Conservation (phyloP, 2,329 filamentous ascomycete genomes). For the Colletotrichum australisinense region DNA sequence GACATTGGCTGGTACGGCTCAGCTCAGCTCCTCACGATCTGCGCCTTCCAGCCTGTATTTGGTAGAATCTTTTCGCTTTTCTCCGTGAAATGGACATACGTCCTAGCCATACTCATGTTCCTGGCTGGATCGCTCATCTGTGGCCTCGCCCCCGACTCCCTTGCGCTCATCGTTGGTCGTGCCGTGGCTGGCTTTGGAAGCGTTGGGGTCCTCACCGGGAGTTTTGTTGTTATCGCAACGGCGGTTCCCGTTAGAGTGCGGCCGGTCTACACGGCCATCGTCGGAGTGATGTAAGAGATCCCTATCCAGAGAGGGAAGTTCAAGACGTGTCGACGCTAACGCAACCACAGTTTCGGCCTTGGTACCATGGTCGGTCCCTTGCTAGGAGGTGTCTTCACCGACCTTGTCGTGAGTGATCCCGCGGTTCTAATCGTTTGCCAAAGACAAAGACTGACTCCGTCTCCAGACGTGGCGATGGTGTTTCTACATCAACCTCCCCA, state of each 20-base stretch:
- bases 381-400: constrained; percentile 50
- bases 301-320: background rate
- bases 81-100: constrained; percentile 45
- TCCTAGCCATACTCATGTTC: constrained; percentile 32
- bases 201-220: constrained; percentile 45
- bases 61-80: constrained; percentile 51
- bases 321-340: background rate
- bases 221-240: constrained; percentile 47
- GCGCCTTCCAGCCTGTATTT: constrained; percentile 38
- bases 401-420: constrained; percentile 43
- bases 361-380: constrained; percentile 48
- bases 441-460: constrained; percentile 16
- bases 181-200: constrained; percentile 33
- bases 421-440: too few relatives aligned
- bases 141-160: constrained; percentile 23
- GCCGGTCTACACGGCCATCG: constrained; percentile 46
- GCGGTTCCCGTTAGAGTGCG: constrained; percentile 44
- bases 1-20: constrained; percentile 62
- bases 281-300: constrained; percentile 45
- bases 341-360: constrained; percentile 44
- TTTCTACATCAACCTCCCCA: constrained; percentile 37
- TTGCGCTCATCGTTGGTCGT: constrained; percentile 24
- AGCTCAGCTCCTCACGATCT: constrained; percentile 50
- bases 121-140: constrained; percentile 24
- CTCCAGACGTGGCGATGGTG: constrained; percentile 39